Percentiles rank a stretch among this genome's conserved stretches.
Evolutionary conservation across 1,284 basidiomycete genomes (phyloP).

Genomic region (Sphaerobolus stellatus): DNA sequence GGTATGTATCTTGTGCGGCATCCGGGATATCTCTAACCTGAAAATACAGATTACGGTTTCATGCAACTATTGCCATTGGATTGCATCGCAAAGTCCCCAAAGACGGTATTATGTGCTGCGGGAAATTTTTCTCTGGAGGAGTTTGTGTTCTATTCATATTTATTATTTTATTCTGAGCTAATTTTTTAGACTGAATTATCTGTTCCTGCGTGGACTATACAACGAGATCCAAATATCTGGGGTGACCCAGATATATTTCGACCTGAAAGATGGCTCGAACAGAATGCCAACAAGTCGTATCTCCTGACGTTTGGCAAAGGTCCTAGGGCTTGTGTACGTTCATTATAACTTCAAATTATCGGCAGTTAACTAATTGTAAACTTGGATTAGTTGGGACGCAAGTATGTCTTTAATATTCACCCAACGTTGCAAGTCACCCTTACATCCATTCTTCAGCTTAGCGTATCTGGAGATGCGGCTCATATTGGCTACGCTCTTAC

Average conservation of each 20-base stretch:
- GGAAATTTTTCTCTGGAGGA: slow-evolving; percentile 26
- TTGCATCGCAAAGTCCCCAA: slow-evolving; percentile 28
- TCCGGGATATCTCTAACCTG: neutral
- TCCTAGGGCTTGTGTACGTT: slow-evolving; percentile 31
- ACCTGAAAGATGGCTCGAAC: slow-evolving; percentile 48
- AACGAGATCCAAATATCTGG: slow-evolving; percentile 45
- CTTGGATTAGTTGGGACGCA: slow-evolving; percentile 25
- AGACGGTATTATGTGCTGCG: slow-evolving; percentile 25
- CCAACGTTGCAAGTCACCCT: neutral
- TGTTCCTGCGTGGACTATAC: slow-evolving; percentile 44
- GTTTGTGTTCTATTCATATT: slow-evolving; percentile 18
- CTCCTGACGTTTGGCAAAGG: slow-evolving; percentile 39
- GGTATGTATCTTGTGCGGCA: slow-evolving; percentile 21
- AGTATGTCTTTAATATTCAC: slow-evolving; percentile 2
- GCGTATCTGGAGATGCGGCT: slow-evolving; percentile 36
- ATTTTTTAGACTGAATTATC: slow-evolving; percentile 30
- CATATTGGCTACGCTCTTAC: slow-evolving; percentile 34
- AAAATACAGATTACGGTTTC: slow-evolving; percentile 25
- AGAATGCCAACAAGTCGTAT: slow-evolving; percentile 24
- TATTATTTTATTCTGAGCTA: neutral
- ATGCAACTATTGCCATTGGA: slow-evolving; percentile 34
- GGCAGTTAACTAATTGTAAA: slow-evolving; percentile 9
- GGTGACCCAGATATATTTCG: slow-evolving; percentile 45
- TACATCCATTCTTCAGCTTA: slow-evolving; percentile 21
- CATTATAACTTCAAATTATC: neutral